phyloP scores from a whole-genome alignment of 495 filamentous ascomycete species.

The Aspergillus heteromorphus region DNA sequence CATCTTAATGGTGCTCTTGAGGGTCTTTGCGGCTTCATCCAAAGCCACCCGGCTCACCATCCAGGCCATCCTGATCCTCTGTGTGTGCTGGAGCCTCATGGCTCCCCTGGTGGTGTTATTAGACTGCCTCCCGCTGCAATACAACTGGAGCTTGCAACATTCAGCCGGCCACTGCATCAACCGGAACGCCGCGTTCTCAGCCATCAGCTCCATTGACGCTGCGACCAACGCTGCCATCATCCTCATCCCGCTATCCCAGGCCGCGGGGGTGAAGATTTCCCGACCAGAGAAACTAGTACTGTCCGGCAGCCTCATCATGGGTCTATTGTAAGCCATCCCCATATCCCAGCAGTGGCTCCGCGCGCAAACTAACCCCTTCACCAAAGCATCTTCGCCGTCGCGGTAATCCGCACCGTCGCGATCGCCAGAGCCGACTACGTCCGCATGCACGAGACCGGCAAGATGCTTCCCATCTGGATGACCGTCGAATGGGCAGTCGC shows the following conservation, averaged over 20 bases:
- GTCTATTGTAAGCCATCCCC: background rate
- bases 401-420: background rate
- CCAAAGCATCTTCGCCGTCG: background rate
- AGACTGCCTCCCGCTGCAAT: background rate
- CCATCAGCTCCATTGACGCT: background rate
- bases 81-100: constrained; percentile 1
- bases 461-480: constrained; percentile 5
- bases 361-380: background rate
- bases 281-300: background rate
- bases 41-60: background rate
- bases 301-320: background rate
- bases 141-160: background rate
- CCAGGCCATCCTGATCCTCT: background rate
- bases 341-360: too few species aligned
- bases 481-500: constrained; percentile 2
- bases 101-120: background rate
- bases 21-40: background rate
- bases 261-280: background rate
- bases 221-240: background rate
- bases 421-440: background rate
- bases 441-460: background rate
- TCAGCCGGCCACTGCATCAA: background rate
- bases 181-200: background rate
- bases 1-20: background rate
- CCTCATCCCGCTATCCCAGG: background rate